Evolutionary conservation across 2,329 filamentous ascomycete genomes (phyloP), one percentile per base, ranked within the genome.

Genomic region (Calonectria naviculata): DNA sequence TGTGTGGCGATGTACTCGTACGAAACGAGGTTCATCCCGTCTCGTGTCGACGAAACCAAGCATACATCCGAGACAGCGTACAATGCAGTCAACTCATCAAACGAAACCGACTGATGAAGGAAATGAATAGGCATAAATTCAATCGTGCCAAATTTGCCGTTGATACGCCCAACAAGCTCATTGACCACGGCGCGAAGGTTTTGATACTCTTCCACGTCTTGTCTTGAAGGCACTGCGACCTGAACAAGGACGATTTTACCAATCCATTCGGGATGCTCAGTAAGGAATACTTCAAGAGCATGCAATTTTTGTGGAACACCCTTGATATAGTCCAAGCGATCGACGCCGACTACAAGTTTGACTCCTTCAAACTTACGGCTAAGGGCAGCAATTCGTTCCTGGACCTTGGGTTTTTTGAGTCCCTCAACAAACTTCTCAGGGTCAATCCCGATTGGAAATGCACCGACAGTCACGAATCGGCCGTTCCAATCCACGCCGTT

Each of bases 121-220:
- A 98, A 98, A 84, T 98, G 97, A 78, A 99, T 98, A 1, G 97
- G 97, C 93, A 97, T 98, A 86, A 98, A 98, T 83, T 98, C 96
- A 79, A 98, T 93, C 36, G 95, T 98, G 82, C 96, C 95, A 80
- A 98, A 98, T 81, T 94, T 95, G 80, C 97, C 97, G 81, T 99
- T 99, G 86, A 99, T 98, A 72, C 96, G 91, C 42, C 97, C 97
- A 17, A 98, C 96, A 13, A 98, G 90, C 85, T 99, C 97, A 82
- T 98, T 99, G 80, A 98, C 95, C 5, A 98, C 95, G 24, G 95
- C 95, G 31, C 96, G 93, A 41, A 99, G 88, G 80, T 98, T 98
- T 83, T 98, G 96, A 81, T 99, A 98, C 81, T 98, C 97, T 80
- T 98, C 97, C 68, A 98, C 97, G 79, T 98, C 97, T 81, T 98